Evolutionary conservation across 768 basidiomycete genomes (phyloP), one percentile per base, ranked within the genome.

Genomic region (Lactarius hatsudake): DNA sequence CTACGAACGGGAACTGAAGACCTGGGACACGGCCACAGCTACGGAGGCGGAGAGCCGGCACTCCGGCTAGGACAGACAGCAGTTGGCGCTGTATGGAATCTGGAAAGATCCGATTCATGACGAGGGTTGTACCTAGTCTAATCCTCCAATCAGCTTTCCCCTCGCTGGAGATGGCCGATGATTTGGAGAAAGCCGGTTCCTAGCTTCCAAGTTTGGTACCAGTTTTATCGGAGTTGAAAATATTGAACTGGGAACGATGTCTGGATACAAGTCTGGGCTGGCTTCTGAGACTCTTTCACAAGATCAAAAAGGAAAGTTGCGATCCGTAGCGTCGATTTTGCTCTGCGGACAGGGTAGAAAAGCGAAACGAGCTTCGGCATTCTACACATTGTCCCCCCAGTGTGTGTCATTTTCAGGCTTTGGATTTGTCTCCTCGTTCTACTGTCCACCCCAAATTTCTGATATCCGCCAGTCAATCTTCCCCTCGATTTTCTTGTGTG

Each of bases 1-100:
- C 57, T 89, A 88, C 71, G 91, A 93, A 75, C 78, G 70, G 38
- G 84, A 81, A 38, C 74, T 93, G 72, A 90, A 86, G 75, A 76
- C 76, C 43, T 92, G 91, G 90, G 88, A 90, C 1, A 58, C n/a
- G 30, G 36, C 1, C 36, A 38, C 18, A 26, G 36, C 12, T 12
- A 38, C 36, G 36, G 26, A 59, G 40, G 26, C 26, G 26, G 34
- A 23, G 2, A 15, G 45, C n/a, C 34, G 6, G 34, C 42, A 26
- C 28, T 30, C 30, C 43, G 67, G 51, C 48, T 10, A 48, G 23
- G 38, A 32, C 13, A 45, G 20, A 32, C 12, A 45, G 26, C 2
- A 26, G 13, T 51, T 51, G 23, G 12, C 12, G 2, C 23, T n/a
- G 13, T 10, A 51, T 48, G 10, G 34, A 34, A 34, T 34, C 20